Evolutionary conservation across 371 early-diverging fungal genomes (phyloP).

Genomic region (Apophysomyces trapeziformis): DNA sequence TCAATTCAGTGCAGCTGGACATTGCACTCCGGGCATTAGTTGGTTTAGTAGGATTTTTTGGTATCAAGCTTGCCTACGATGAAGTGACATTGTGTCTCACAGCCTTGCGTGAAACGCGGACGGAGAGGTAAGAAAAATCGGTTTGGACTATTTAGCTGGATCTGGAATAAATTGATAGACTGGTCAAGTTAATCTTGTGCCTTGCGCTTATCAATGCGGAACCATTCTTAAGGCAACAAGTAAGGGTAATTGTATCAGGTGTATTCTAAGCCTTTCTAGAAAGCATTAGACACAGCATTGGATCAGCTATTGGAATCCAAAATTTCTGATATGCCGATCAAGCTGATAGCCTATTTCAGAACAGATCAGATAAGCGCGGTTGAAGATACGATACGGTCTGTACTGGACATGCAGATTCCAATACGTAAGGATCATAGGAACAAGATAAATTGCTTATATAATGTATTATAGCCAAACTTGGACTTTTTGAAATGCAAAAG

Average conservation of each 20-base stretch:
- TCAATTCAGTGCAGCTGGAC: constrained; percentile 26
- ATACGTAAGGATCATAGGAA: constrained; percentile 38
- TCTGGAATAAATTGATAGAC: background rate
- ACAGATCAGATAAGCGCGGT: constrained; percentile 44
- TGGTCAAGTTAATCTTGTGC: constrained; percentile 19
- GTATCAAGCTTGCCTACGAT: constrained; percentile 37
- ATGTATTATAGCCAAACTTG: constrained; percentile 40
- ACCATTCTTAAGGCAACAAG: constrained; percentile 16
- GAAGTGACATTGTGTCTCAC: constrained; percentile 30
- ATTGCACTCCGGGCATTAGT: constrained; percentile 40
- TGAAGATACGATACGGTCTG: constrained; percentile 41
- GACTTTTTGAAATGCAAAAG: constrained; percentile 55
- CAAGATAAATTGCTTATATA: background rate
- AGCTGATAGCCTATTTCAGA: constrained; percentile 44
- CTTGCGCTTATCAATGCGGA: constrained; percentile 21
- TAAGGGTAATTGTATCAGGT: background rate
- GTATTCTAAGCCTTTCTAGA: constrained; percentile 18
- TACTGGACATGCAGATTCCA: constrained; percentile 46
- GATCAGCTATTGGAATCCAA: constrained; percentile 30
- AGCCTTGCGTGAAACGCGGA: constrained; percentile 25
- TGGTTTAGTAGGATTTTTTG: constrained; percentile 46
- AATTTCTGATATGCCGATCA: constrained; percentile 45
- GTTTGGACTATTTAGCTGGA: background rate
- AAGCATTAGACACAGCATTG: constrained; percentile 25
- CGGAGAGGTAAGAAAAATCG: constrained; percentile 30